Evolutionary conservation across 306 rosid genomes (phyloP).

Genomic region (Quillaja saponaria): DNA sequence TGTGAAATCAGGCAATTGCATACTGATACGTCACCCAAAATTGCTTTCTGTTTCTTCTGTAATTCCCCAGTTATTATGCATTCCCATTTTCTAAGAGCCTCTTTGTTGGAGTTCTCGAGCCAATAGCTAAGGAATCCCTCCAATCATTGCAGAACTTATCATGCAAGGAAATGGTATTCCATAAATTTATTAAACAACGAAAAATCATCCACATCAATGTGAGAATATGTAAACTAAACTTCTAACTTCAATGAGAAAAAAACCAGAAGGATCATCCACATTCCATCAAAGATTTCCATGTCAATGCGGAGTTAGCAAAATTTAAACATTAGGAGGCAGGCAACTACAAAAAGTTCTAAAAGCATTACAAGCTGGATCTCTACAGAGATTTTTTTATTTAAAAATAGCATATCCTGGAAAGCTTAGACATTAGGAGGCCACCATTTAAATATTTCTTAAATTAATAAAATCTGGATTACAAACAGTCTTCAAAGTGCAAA

Average conservation of each 20-base stretch:
- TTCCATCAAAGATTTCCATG: no score
- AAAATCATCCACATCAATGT: slow-evolving; percentile 22
- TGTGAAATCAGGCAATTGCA: slow-evolving; percentile 57
- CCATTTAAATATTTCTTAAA: slow-evolving; percentile 9
- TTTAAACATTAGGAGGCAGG: no score
- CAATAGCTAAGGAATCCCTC: slow-evolving; percentile 84
- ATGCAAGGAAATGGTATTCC: slow-evolving; percentile 38
- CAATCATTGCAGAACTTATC: slow-evolving; percentile 79
- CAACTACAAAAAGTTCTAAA: no score
- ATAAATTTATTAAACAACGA: slow-evolving; percentile 1
- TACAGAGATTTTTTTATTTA: no score
- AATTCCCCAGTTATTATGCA: slow-evolving; percentile 62
- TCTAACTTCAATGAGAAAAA: slow-evolving; percentile 81
- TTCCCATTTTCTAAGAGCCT: slow-evolving; percentile 78
- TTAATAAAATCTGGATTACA: slow-evolving; percentile 2
- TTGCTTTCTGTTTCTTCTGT: slow-evolving; percentile 60
- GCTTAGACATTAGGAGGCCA: slow-evolving; percentile 15
- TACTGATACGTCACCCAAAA: slow-evolving; percentile 57
- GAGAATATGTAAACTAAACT: slow-evolving; percentile 24
- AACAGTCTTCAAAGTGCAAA: slow-evolving; percentile 27
- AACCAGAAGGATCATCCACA: slow-evolving; percentile 82
- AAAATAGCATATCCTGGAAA: neutral
- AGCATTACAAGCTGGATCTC: no score
- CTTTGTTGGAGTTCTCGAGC: slow-evolving; percentile 68
- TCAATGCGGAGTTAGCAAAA: no score